A percentile compares a stretch with the other conserved stretches of the same genome.
Conservation (phyloP, 164 flowering plant species). For the Platanus orientalis region DNA sequence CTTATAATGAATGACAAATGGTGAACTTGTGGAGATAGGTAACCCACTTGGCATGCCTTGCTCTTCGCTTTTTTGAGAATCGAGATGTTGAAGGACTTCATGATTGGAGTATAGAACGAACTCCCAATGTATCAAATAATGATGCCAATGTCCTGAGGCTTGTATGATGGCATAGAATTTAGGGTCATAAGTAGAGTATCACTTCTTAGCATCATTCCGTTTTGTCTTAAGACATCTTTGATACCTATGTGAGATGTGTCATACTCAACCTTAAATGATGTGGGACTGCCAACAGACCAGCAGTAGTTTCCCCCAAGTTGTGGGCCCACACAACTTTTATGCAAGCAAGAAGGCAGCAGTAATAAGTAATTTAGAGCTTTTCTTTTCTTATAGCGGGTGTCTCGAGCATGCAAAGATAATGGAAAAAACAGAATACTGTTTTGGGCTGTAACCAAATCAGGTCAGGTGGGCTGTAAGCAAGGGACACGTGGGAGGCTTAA, state of each 20-base stretch:
- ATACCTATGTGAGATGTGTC: not conserved
- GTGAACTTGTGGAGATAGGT: conserved; percentile 1
- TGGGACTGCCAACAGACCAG: too few species aligned
- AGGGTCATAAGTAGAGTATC: not conserved
- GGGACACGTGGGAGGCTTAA: too few species aligned
- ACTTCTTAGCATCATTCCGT: not conserved
- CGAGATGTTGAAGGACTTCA: not conserved
- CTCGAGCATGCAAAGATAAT: too few species aligned
- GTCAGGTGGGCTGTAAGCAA: too few species aligned
- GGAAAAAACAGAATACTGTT: too few species aligned
- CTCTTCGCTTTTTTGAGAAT: not conserved
- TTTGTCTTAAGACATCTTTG: not conserved
- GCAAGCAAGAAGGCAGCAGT: too few species aligned
- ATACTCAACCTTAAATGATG: conserved; percentile 1
- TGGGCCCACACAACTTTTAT: too few species aligned
- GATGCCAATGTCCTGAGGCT: not conserved
- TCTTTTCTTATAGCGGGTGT: too few species aligned
- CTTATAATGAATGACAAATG: too few species aligned
- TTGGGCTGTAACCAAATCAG: too few species aligned
- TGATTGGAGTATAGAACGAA: not conserved
- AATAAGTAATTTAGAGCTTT: too few species aligned
- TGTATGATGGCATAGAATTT: not conserved
- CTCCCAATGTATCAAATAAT: not conserved
- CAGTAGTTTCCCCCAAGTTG: too few species aligned
- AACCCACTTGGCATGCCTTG: not conserved